Base-by-base conservation (phyloP, 2,329 filamentous ascomycete genomes). In the Paraconiothyrium sp. region DNA sequence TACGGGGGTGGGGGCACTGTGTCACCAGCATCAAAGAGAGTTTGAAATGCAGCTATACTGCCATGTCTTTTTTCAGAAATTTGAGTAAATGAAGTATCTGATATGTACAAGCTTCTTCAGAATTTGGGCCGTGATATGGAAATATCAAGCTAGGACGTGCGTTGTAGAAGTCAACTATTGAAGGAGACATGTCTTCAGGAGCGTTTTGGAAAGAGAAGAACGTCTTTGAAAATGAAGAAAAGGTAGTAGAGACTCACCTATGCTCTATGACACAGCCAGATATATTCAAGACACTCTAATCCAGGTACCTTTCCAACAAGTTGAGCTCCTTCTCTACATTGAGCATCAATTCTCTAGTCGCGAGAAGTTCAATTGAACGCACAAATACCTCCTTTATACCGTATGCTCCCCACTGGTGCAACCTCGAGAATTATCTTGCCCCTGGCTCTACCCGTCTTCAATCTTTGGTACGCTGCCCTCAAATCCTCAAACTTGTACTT, bases 401-500 rank as follows among this genome's bases (percentile, higher is more conserved):
- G 46, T 27, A 49, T 49, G 16, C 24, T 49, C 46, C 41, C 52
- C 22, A 37, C 32, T 47, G 20, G 54, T 37, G 55, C 55, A 43
- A 11, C 11, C 24, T 51, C 34, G 39, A 58, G 46, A 43, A 89
- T 78, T 61, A 90, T 74, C 76, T 90, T 90, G 0, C 88, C 88
- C 60, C 75, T 82, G 1, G 83, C 80, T 44, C 83, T 81, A 0
- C 84, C 83, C 0, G 76, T 82, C 74, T 84, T 87, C 65, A 89
- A 69, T 68, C 81, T 85, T 70, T 82, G 80, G 73, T 85, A 87
- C 2, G 86, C 88, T 69, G 84, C 80, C 3, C 81, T 79, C 2
- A 80, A 82, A 57, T 89, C 81, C 50, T 85, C 83, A 67, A 87
- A 84, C n/a, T 78, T 72, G 67, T 83, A 87, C 4, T 76, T 78